These are phyloP conservation scores for Boletus rex-veris DNA, from an alignment of 768 basidiomycete genomes.

Conservation along the genomic window DNA sequence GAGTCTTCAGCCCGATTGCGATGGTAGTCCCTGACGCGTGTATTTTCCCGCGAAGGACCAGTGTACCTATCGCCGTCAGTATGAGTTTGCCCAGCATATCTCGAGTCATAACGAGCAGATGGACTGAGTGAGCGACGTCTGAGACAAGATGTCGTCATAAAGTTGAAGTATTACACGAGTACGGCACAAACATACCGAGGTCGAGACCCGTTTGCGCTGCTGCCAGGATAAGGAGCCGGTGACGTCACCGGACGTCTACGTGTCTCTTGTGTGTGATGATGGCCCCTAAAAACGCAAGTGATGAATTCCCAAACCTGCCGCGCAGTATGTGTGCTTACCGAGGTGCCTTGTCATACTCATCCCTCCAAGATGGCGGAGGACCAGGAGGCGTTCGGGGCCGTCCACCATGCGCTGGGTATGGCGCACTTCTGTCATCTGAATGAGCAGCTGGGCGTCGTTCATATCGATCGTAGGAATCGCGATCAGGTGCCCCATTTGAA, in stretches of 20 bases:
- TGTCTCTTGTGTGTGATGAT: slow-evolving; percentile 24
- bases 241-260: slow-evolving; percentile 54
- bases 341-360: slow-evolving; percentile 58
- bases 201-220: slow-evolving; percentile 40
- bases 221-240: slow-evolving; percentile 49
- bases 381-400: slow-evolving; percentile 54
- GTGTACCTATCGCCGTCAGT: slow-evolving; percentile 49
- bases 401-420: slow-evolving; percentile 45
- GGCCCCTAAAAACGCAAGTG: slow-evolving; percentile 3
- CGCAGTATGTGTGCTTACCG: slow-evolving; percentile 41
- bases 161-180: not conserved
- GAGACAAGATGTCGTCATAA: not conserved
- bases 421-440: slow-evolving; percentile 41
- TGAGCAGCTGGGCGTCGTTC: slow-evolving; percentile 42
- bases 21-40: slow-evolving; percentile 39
- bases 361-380: slow-evolving; percentile 50
- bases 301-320: not conserved
- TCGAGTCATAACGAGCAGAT: slow-evolving; percentile 47
- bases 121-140: slow-evolving; percentile 76
- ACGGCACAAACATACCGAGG: slow-evolving; percentile 33
- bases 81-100: slow-evolving; percentile 47
- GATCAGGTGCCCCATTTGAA: slow-evolving; percentile 43
- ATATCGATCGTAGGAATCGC: slow-evolving; percentile 60
- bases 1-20: slow-evolving; percentile 34
- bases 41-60: slow-evolving; percentile 32